Evolutionary conservation across 164 flowering plant genomes (phyloP).

Genomic region (Nelumbo lutea): DNA sequence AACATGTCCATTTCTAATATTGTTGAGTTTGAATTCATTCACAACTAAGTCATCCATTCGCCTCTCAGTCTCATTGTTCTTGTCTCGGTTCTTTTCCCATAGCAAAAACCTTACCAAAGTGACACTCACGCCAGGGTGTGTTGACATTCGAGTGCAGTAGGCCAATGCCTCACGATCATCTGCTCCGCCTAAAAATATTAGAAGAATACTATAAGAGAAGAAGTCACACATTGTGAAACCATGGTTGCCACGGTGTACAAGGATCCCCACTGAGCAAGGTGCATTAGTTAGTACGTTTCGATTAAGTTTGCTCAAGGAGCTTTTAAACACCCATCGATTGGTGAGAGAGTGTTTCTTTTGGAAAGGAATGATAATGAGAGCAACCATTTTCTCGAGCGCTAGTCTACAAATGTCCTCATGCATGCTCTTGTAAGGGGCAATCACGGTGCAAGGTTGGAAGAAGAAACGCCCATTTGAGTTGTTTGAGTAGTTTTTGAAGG

Average conservation of each 20-base stretch:
- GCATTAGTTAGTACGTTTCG: constrained; percentile 22
- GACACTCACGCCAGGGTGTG: constrained; percentile 1
- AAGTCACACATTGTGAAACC: background rate
- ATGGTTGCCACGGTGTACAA: constrained; percentile 24
- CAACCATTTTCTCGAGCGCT: constrained; percentile 18
- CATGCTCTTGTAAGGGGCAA: constrained; percentile 26
- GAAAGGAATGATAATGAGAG: constrained; percentile 34
- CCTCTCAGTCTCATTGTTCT: background rate
- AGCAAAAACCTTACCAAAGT: constrained; percentile 10
- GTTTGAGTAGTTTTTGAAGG: constrained; percentile 22
- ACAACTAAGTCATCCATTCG: constrained; percentile 21
- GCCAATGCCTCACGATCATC: constrained; percentile 30
- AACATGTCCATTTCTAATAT: constrained; percentile 8
- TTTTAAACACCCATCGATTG: constrained; percentile 4
- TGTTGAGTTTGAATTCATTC: constrained; percentile 10
- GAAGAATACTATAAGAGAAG: constrained; percentile 8
- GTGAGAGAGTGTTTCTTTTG: constrained; percentile 11
- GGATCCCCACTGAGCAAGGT: constrained; percentile 44
- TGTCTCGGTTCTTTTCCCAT: background rate
- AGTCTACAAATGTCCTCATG: constrained; percentile 30
- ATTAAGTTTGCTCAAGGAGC: constrained; percentile 17
- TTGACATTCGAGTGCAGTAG: constrained; percentile 15
- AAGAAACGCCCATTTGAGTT: constrained; percentile 1
- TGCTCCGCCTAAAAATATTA: constrained; percentile 17
- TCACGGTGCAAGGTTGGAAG: constrained; percentile 21